These are phyloP conservation scores for Trebouxia sp. DNA, from an alignment of 139 green algal species.

Conservation along the genomic window DNA sequence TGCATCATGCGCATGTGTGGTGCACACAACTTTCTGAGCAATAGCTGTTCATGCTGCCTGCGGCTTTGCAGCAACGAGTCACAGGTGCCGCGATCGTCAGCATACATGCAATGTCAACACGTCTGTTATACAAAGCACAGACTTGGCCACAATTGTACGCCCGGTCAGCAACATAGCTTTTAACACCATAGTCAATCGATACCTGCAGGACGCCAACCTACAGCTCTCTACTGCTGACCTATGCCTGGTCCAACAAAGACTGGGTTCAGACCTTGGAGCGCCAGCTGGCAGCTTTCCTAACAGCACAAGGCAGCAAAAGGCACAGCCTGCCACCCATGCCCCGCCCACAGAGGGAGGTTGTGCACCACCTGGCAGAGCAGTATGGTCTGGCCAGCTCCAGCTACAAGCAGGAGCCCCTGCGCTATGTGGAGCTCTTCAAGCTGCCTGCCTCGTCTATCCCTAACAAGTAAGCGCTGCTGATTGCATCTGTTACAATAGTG, in stretches of 20 bases:
- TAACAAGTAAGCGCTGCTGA: not conserved
- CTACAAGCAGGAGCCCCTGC: constrained; percentile 49
- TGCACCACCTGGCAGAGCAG: constrained; percentile 60
- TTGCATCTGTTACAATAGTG: constrained; percentile 7
- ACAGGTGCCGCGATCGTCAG: no score
- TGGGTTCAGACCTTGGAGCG: constrained; percentile 39
- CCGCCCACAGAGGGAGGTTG: constrained; percentile 47
- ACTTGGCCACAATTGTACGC: no score
- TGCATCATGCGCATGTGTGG: not conserved
- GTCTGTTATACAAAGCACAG: no score
- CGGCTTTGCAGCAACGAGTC: not conserved
- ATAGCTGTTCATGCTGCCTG: not conserved
- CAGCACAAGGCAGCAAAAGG: constrained; percentile 31
- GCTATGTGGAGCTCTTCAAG: constrained; percentile 62
- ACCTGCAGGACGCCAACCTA: not conserved
- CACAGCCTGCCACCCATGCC: constrained; percentile 53
- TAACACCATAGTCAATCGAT: no score
- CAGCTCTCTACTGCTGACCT: not conserved
- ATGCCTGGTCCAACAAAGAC: constrained; percentile 14
- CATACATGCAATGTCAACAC: no score
- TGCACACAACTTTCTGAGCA: not conserved
- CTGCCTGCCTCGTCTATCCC: constrained; percentile 56
- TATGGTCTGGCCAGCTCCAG: constrained; percentile 59
- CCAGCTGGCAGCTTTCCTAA: constrained; percentile 55
- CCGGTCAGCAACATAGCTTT: no score